A percentile compares a stretch with the other conserved stretches of the same genome.
Evolutionary conservation across 2,329 filamentous ascomycete genomes (phyloP).

Genomic region (Torrubiellomyces zombiae): DNA sequence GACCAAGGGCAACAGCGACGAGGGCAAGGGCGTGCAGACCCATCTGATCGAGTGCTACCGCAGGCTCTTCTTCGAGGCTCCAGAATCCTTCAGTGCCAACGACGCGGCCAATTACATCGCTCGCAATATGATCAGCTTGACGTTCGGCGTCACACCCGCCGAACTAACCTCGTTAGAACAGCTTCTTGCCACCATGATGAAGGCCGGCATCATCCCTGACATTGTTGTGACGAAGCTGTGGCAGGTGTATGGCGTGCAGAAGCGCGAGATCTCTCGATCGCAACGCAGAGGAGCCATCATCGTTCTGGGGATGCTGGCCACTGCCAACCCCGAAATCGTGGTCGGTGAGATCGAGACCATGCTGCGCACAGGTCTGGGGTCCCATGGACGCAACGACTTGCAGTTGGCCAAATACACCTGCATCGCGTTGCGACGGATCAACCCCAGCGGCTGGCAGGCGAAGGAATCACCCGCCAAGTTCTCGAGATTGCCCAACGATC

Average conservation of each 20-base stretch:
- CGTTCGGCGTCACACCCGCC: constrained; percentile 85
- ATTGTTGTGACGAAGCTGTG: constrained; percentile 82
- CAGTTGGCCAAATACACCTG: constrained; percentile 91
- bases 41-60: constrained; percentile 96
- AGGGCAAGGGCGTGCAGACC: constrained; percentile 93
- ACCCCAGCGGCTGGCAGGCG: constrained; percentile 62
- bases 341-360: constrained; percentile 92
- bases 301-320: constrained; percentile 87
- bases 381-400: constrained; percentile 64
- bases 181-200: constrained; percentile 94
- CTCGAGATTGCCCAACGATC: constrained; percentile 76
- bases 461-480: constrained; percentile 55
- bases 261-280: constrained; percentile 77
- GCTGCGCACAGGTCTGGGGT: constrained; percentile 73
- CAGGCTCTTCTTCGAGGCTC: constrained; percentile 88
- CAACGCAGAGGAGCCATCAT: constrained; percentile 91
- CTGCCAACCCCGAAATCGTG: constrained; percentile 82
- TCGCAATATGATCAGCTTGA: constrained; percentile 97
- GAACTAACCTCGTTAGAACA: constrained; percentile 93
- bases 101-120: constrained; percentile 92
- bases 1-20: constrained; percentile 98
- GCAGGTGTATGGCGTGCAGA: constrained; percentile 94
- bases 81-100: constrained; percentile 71
- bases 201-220: constrained; percentile 70
- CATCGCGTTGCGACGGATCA: constrained; percentile 80